phyloP scores from a whole-genome alignment of 139 green algal species.

The Monoraphidium neglectum region DNA sequence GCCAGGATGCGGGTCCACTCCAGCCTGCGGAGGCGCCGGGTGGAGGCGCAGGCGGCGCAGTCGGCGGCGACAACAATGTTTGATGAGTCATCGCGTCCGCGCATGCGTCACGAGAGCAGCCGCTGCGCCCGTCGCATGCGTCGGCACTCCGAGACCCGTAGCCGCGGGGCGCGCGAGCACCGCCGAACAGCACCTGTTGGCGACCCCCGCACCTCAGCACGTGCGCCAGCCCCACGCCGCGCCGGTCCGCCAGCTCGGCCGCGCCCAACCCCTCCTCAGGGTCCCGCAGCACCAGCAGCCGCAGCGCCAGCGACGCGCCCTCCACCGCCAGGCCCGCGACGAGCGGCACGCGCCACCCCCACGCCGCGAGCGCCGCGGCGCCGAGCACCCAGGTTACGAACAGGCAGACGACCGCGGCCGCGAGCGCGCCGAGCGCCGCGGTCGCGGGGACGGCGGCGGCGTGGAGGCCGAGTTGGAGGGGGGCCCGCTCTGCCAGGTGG shows the following conservation, averaged over 20 bases:
- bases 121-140: no score
- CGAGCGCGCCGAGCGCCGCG: conserved; percentile 1
- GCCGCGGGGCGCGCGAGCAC: no score
- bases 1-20: no score
- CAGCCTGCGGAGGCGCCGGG: no score
- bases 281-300: conserved; percentile 13
- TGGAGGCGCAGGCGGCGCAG: no score
- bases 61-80: no score
- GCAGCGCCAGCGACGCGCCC: not conserved
- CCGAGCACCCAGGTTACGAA: conserved; percentile 4
- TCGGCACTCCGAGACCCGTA: no score
- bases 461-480: conserved; percentile 11
- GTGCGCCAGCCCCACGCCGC: not conserved
- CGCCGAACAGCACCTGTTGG: no score
- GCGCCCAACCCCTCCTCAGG: conserved; percentile 7
- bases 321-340: conserved; percentile 3
- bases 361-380: not conserved
- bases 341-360: conserved; percentile 19
- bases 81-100: no score
- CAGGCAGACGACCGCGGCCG: not conserved
- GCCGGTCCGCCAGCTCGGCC: conserved; percentile 9
- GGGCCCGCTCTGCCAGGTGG: conserved; percentile 21
- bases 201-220: conserved; percentile 13
- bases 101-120: no score
- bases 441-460: conserved; percentile 4